Base-by-base conservation (phyloP, 2,329 filamentous ascomycete genomes). In the Ophiostoma sp. region DNA sequence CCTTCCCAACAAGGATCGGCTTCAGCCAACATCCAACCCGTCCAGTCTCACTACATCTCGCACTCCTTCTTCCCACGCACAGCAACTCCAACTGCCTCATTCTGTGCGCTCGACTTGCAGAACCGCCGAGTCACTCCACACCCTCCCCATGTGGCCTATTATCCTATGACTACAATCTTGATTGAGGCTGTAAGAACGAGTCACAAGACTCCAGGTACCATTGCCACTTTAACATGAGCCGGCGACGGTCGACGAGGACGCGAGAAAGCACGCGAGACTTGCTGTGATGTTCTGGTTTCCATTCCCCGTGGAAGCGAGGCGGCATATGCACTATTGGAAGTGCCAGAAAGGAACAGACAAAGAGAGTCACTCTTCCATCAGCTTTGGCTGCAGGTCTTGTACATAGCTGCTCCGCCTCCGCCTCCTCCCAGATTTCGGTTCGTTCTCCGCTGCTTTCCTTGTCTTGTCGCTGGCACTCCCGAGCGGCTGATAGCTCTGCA, bases 401-500 rank as follows among this genome's bases (percentile, higher is more conserved):
- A 18, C 49, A 27, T 27, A 55, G 49, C 49, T 55, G 12, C 49
- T 55, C 49, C 18, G 49, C 49, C 49, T 55, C 49, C 7, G 27
- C 27, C 27, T 27, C 27, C 27, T 27, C 27, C 27, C 27, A 27
- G 27, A 27, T 55, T 47, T 55, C n/a, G 12, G 12, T 55, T 55
- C 18, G 2, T 58, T 58, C 27, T 58, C 8, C 18, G 7, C 12
- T 4, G 8, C 3, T n/a, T 38, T n/a, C 4, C n/a, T 27, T 55
- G 6, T 55, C 49, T 55, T 55, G 49, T 55, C 49, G 49, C 18
- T 36, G 49, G 16, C 45, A 36, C 49, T n/a, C 27, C 55, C 27
- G 55, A 38, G 55, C 55, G 55, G 55, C 55, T 60, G 55, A 60
- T 16, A 60, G 55, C 38, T 27, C 27, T 60, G 27, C 55, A 36